Conservation (phyloP, 2,329 filamentous ascomycete genomes). For the Colletotrichum tropicicola region DNA sequence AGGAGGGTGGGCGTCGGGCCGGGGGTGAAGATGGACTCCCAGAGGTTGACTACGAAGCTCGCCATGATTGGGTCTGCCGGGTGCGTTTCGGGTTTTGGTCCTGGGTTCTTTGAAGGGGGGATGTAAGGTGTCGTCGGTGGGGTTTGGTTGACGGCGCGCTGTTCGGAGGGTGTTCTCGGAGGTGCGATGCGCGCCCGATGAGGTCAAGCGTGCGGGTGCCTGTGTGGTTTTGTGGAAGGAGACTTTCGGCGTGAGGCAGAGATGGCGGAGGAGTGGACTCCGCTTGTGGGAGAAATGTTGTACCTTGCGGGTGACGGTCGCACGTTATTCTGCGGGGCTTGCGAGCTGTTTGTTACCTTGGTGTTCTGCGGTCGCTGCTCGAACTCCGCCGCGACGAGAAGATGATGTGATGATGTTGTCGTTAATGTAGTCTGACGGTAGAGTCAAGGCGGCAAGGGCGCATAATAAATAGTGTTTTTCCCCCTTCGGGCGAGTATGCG, state of each 20-base stretch:
- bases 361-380: neutral
- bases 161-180: neutral
- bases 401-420: neutral
- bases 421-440: slow-evolving; percentile 3
- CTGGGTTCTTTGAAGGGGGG: neutral
- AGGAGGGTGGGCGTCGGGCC: slow-evolving; percentile 90
- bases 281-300: neutral
- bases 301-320: neutral
- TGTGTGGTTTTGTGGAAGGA: neutral
- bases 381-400: neutral
- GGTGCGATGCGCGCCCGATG: neutral
- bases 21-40: slow-evolving; percentile 92
- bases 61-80: slow-evolving; percentile 53
- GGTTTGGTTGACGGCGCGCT: neutral
- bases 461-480: slow-evolving; percentile 25
- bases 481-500: neutral
- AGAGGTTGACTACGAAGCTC: slow-evolving; percentile 77
- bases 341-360: neutral
- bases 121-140: neutral
- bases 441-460: slow-evolving; percentile 18
- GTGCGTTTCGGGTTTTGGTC: neutral
- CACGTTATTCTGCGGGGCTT: neutral
- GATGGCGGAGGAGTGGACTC: neutral
- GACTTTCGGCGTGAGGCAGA: neutral
- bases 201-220: neutral